These are phyloP conservation scores for Musa beccarii DNA, from an alignment of 176 grass and related monocot species.

Conservation along the genomic window DNA sequence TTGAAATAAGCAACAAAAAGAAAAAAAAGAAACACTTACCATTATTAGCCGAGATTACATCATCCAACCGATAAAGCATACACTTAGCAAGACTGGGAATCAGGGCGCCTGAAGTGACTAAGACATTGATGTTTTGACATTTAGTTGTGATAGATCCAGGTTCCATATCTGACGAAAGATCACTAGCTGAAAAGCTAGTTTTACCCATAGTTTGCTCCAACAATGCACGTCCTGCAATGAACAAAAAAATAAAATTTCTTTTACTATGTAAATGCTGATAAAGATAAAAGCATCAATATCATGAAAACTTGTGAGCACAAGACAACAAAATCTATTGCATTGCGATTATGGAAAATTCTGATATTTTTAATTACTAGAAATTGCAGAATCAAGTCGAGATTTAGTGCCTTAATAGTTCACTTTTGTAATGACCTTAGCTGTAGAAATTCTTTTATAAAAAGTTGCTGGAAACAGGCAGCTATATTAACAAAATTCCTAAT, in stretches of 20 bases:
- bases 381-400: too few species aligned
- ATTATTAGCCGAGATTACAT: conserved; percentile 71
- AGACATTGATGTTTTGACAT: conserved; percentile 40
- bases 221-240: conserved; percentile 46
- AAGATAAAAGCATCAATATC: background rate
- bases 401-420: too few species aligned
- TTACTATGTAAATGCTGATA: background rate
- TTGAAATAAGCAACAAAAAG: background rate
- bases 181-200: conserved; percentile 8
- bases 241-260: conserved; percentile 2
- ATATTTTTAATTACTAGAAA: too few species aligned
- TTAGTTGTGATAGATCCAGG: background rate
- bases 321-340: too few species aligned
- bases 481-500: too few species aligned
- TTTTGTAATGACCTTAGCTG: too few species aligned
- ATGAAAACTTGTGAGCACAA: background rate
- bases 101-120: conserved; percentile 91
- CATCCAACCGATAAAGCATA: conserved; percentile 80
- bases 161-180: conserved; percentile 5
- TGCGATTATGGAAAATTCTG: too few species aligned
- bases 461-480: too few species aligned
- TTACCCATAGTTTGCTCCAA: conserved; percentile 52
- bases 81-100: conserved; percentile 95
- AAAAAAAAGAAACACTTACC: conserved; percentile 26
- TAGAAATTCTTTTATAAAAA: too few species aligned